Evolutionary conservation across 371 early-diverging fungal species (phyloP).

Genomic region (Coemansia sp.): DNA sequence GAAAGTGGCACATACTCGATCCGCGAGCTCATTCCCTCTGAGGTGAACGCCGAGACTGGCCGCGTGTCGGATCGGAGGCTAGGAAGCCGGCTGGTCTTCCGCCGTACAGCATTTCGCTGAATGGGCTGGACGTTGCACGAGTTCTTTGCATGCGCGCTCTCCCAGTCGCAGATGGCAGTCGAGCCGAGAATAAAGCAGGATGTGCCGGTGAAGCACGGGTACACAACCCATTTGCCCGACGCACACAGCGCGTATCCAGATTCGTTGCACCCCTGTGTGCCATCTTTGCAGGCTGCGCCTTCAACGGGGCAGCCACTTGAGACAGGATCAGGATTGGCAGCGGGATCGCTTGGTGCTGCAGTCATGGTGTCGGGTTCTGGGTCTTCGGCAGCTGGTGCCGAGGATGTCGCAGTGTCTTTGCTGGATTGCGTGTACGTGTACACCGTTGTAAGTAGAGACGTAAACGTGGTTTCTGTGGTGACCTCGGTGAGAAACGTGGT

Average conservation of each 20-base stretch:
- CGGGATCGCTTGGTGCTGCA: not conserved
- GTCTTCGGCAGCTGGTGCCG: not conserved
- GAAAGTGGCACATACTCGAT: conserved; percentile 23
- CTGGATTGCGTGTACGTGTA: conserved; percentile 1
- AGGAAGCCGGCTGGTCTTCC: not conserved
- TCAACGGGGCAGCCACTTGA: conserved; percentile 21
- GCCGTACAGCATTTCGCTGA: not conserved
- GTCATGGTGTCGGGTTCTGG: not conserved
- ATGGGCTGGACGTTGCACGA: conserved; percentile 5
- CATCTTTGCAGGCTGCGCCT: conserved; percentile 21
- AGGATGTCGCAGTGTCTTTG: not conserved
- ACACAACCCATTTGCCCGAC: conserved; percentile 21
- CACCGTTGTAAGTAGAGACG: not conserved
- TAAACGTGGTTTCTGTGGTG: conserved; percentile 2
- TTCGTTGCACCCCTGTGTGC: conserved; percentile 22
- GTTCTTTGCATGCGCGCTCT: conserved; percentile 1
- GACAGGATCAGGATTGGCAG: not conserved
- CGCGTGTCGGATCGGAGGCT: not conserved
- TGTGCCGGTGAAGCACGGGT: conserved; percentile 28
- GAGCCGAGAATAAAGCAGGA: conserved; percentile 24
- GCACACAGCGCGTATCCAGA: conserved; percentile 32
- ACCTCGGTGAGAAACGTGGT: conserved; percentile 6
- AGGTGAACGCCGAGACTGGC: conserved; percentile 11
- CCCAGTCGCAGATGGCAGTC: conserved; percentile 33
- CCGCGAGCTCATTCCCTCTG: conserved; percentile 22